phyloP scores from a whole-genome alignment of 1,284 basidiomycete species.

The Sanghuangporus weigelae region DNA sequence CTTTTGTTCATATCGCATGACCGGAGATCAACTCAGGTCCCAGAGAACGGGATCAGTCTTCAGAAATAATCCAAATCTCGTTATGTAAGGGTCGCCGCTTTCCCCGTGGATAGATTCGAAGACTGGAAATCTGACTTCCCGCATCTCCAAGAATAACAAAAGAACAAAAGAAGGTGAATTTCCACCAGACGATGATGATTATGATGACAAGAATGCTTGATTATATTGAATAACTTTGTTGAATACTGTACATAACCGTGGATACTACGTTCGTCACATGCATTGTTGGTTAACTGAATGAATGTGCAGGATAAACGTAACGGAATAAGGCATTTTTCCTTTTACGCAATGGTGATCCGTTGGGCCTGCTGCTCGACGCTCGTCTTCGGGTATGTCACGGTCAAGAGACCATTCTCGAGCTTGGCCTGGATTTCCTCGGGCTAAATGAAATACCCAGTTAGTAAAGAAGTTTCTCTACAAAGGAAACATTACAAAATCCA shows the following conservation, averaged over 20 bases:
- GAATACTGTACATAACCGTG: neutral
- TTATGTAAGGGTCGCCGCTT: too few species aligned
- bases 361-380: conserved; percentile 19
- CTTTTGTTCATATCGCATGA: too few species aligned
- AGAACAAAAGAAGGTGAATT: too few species aligned
- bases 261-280: neutral
- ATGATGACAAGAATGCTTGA: too few species aligned
- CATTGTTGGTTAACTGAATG: neutral
- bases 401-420: conserved; percentile 24
- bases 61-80: too few species aligned
- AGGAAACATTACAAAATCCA: neutral
- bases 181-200: too few species aligned
- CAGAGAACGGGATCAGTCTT: too few species aligned
- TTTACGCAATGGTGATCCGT: conserved; percentile 21
- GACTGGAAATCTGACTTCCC: too few species aligned
- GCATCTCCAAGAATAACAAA: too few species aligned
- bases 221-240: too few species aligned
- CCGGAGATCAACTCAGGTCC: too few species aligned
- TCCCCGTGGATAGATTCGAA: too few species aligned
- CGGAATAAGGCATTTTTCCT: neutral
- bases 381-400: conserved; percentile 24
- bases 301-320: neutral
- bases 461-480: neutral
- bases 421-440: conserved; percentile 22
- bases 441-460: conserved; percentile 1